Conservation (phyloP, 2,329 filamentous ascomycete genomes). For the Colletotrichum destructivum region DNA sequence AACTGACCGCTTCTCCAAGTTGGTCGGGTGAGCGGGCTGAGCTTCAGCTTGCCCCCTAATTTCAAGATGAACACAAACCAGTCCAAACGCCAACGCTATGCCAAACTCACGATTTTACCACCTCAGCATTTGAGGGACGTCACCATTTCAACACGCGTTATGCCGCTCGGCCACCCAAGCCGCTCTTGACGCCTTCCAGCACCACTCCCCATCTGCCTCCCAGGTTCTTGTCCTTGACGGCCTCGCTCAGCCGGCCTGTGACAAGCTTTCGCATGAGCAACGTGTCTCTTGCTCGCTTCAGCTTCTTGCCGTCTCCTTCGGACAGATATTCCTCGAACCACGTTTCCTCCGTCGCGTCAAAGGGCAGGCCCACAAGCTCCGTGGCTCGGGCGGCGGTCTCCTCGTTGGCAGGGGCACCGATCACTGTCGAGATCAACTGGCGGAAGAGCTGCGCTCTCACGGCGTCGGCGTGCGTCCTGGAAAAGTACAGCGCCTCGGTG, state of each 20-base stretch:
- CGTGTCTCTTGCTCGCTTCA: slow-evolving; percentile 79
- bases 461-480: slow-evolving; percentile 74
- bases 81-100: slow-evolving; percentile 43
- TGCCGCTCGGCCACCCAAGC: slow-evolving; percentile 48
- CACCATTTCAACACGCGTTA: background rate
- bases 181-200: slow-evolving; percentile 66
- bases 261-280: slow-evolving; percentile 82
- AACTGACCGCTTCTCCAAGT: too few relatives aligned
- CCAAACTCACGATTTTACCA: slow-evolving; percentile 1
- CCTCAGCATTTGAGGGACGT: background rate
- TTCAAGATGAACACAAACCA: background rate
- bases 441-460: slow-evolving; percentile 77
- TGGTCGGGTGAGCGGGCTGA: too few relatives aligned
- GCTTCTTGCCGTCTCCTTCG: slow-evolving; percentile 73
- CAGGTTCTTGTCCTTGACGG: slow-evolving; percentile 59
- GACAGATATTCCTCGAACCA: slow-evolving; percentile 82
- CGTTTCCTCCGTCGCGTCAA: slow-evolving; percentile 78
- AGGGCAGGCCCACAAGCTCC: slow-evolving; percentile 81
- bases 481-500: slow-evolving; percentile 81
- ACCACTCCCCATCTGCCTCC: slow-evolving; percentile 65
- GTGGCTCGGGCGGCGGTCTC: slow-evolving; percentile 70
- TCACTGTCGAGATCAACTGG: slow-evolving; percentile 72
- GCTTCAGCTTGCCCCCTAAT: background rate
- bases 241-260: slow-evolving; percentile 71
- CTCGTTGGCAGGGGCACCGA: slow-evolving; percentile 58